Base-by-base conservation (phyloP, 2,329 filamentous ascomycete genomes). In the Erysiphe pulchra region DNA sequence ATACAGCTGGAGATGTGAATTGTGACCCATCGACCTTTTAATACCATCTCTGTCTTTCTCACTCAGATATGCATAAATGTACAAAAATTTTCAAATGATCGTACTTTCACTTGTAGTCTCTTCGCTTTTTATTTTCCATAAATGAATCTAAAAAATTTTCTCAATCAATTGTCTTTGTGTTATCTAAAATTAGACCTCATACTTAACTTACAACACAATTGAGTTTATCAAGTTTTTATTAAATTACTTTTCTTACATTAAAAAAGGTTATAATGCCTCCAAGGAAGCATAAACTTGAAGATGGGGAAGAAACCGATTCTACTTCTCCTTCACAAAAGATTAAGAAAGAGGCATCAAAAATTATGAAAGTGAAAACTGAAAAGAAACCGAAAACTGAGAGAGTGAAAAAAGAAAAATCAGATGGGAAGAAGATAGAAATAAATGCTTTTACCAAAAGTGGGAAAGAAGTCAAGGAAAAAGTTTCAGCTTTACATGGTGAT, bases 401-500 rank as follows among this genome's bases (percentile, higher is more conserved):
- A 16, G 8, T 33, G 9, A 44, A 46, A 30, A 47, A 36, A 32
- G 45, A 46, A 32, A 42, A 43, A 34, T 42, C 16, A 11, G 32
- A 44, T 13, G 20, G 33, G 24, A 45, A 47, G 32, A 42, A 44
- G 32, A 42, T 28, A 14, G 36, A 48, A 36, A 28, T 28, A 6
- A 28, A 9, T 28, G 45, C 9, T 33, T 30, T 32, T 17, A 24
- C 49, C 52, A 52, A 50, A 49, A 50, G 46, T 10, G 50, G 50
- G 33, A 55, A 55, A 48, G 55, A 54, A 52, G 53, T 54, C 47
- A 57, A 55, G 47, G 53, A 54, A 51, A 57, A 55, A 40, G 49
- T 51, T 2, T 52, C 54, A 37, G 42, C 54, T 14, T 49, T 57
- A 20, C 54, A 47, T 14, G 55, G 54, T 5, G 54, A 57, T 17